Evolutionary conservation across 345 rosid species (phyloP).

Genomic region (Corchorus capsularis): DNA sequence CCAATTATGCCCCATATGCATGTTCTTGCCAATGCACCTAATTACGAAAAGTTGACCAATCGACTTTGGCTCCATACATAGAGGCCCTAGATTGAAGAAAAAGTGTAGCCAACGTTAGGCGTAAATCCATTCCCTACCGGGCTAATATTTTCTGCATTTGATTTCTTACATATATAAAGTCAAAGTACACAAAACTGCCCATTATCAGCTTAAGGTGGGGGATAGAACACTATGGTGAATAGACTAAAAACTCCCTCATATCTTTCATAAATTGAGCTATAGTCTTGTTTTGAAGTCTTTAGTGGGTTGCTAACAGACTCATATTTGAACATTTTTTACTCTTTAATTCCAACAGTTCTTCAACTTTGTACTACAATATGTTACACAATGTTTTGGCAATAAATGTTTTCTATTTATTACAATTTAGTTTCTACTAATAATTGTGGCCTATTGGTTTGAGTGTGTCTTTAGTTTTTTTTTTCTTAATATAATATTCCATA

Average conservation of each 20-base stretch:
- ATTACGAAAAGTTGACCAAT: slow-evolving; percentile 4
- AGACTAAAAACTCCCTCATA: background rate
- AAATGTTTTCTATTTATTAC: too few species aligned
- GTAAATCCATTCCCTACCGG: background rate
- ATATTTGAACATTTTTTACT: background rate
- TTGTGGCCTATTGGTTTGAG: too few species aligned
- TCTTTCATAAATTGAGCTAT: background rate
- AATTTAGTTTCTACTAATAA: too few species aligned
- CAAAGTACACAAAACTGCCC: background rate
- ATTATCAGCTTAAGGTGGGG: background rate
- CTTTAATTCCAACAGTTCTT: background rate
- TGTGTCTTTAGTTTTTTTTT: too few species aligned
- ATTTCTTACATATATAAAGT: background rate
- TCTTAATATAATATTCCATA: background rate
- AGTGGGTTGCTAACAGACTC: background rate
- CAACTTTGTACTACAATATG: background rate
- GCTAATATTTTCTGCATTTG: background rate
- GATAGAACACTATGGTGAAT: background rate
- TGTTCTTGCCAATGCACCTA: slow-evolving; percentile 7
- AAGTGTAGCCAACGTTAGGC: slow-evolving; percentile 16
- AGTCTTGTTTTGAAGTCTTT: background rate
- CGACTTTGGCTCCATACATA: background rate
- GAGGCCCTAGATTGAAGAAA: background rate
- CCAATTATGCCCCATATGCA: background rate
- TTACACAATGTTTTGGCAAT: too few species aligned